Evolutionary conservation across 2,329 filamentous ascomycete species (phyloP), one percentile per base, ranked within the genome.

Genomic region (Apiospora koreana): DNA sequence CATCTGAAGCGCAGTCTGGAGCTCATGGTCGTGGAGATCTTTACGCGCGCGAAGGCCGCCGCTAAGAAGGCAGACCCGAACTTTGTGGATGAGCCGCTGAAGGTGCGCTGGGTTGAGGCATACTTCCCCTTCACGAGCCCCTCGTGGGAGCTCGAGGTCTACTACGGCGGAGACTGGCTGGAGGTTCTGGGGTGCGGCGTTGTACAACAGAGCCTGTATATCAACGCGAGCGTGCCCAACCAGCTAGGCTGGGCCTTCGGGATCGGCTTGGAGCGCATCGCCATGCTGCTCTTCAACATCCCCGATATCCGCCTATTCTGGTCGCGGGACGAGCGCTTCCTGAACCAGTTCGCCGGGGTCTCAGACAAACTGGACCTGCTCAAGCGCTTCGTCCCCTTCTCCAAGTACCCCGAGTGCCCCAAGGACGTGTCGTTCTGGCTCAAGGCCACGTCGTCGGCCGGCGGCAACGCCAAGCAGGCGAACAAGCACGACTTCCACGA

Each of bases 51-150:
- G 8, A 91, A 90, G 78, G 86, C 86, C 67, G 93, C 92, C 5
- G 88, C 90, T 8, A 82, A 86, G 21, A 84, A 83, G 71, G 83
- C 84, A 6, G 84, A 88, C 67, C 83, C 85, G 6, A 76, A 83
- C 69, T 85, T 83, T 73, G 79, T 83, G 25, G 86, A 89, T 67
- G 93, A 97, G 77, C 94, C 94, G 5, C 85, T 98, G 48, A 91
- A 90, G 75, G 91, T 98, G 77, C 90, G 96, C 74, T 99, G 96
- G 96, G 91, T 98, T 9, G 95, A 98, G 81, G 94, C 96, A 1
- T 98, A 96, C 82, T 99, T 99, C 83, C 96, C 96, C 48, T 98
- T 98, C 80, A 99, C 96, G 0, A 95, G 92, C 70, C 96, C 96
- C 0, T 96, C 93, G 8, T 99, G 94, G 93, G 96, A 99, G 80